Base-by-base conservation (phyloP, 345 rosid genomes). In the Salix udensis region DNA sequence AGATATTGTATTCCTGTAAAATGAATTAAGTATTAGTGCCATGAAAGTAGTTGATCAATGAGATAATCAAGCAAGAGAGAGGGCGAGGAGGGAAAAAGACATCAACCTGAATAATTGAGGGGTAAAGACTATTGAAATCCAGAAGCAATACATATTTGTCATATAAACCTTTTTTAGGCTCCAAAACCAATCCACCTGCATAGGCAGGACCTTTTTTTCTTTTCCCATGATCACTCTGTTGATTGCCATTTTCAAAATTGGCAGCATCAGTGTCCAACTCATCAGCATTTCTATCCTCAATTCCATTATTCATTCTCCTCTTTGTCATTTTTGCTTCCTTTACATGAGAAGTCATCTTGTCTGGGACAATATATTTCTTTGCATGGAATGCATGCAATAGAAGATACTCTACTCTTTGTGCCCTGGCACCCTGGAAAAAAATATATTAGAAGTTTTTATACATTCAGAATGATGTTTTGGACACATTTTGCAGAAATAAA, bases 61-160 rank as follows among this genome's bases (percentile, higher is more conserved):
- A 40, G 64, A 36, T 64, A 37, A 36, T 31, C 31, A 61, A 46
- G 26, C 28, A 50, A 30, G 61, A 76, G 69, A 40, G 67, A 77
- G 76, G 46, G 46, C 15, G 50, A 67, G 58, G 50, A 55, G 26
- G 28, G 39, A 78, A 64, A 70, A 37, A 50, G 73, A 71, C 69
- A 80, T 72, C 83, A 82, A 93, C 99, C 97, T 96, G 99, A 81
- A 96, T 96, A 58, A 96, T 96, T 82, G 99, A 96, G 71, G 99
- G 99, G 78, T 96, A 96, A 74, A 96, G 98, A 84, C 99, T 96
- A 79, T 92, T 96, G 85, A 93, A 96, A 87, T 96, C 99, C 69
- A 93, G 89, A 87, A 96, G 96, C 87, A 96, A 82, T 65, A 96
- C 87, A 84, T 88, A 92, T 85, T 90, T 96, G 87, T 96, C 99